Percentiles rank a stretch among this genome's conserved stretches.
Conservation (phyloP, 257 asterid species). For the Solanum tarijense region DNA sequence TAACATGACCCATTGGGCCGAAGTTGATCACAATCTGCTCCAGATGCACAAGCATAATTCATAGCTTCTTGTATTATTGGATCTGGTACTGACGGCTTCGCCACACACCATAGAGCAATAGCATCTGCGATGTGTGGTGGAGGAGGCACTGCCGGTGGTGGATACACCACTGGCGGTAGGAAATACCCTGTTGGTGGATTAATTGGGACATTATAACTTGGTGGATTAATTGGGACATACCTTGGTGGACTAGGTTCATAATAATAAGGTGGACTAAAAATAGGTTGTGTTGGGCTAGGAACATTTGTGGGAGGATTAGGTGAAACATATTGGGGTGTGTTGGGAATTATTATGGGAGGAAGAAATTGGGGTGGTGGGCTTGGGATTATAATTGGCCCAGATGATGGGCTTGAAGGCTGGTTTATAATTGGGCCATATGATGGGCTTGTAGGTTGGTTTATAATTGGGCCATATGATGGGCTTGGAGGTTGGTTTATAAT, state of each 20-base stretch:
- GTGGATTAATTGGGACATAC: constrained; percentile 14
- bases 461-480: constrained; percentile 20
- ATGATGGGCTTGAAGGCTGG: constrained; percentile 2
- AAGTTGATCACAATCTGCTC: constrained; percentile 75
- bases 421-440: constrained; percentile 2
- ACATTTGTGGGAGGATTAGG: constrained; percentile 31
- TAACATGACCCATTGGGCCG: constrained; percentile 66
- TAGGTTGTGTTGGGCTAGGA: constrained; percentile 22
- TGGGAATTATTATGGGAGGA: constrained; percentile 16
- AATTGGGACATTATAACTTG: constrained; percentile 8
- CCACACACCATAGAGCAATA: constrained; percentile 82
- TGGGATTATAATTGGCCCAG: background rate
- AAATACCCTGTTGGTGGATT: constrained; percentile 13
- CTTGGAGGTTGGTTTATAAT: background rate
- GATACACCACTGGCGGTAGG: constrained; percentile 71
- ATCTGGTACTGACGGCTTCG: constrained; percentile 83
- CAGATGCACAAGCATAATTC: constrained; percentile 90
- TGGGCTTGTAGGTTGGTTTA: background rate
- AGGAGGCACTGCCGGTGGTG: constrained; percentile 77
- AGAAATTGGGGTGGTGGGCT: constrained; percentile 22
- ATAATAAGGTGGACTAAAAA: constrained; percentile 20
- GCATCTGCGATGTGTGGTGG: constrained; percentile 41
- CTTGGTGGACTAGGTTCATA: constrained; percentile 19
- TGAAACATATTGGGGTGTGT: constrained; percentile 11
- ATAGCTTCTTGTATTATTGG: constrained; percentile 88